These are phyloP conservation scores for Chrysoporthe austroafricana DNA, from an alignment of 2,329 filamentous ascomycete genomes.

Conservation along the genomic window DNA sequence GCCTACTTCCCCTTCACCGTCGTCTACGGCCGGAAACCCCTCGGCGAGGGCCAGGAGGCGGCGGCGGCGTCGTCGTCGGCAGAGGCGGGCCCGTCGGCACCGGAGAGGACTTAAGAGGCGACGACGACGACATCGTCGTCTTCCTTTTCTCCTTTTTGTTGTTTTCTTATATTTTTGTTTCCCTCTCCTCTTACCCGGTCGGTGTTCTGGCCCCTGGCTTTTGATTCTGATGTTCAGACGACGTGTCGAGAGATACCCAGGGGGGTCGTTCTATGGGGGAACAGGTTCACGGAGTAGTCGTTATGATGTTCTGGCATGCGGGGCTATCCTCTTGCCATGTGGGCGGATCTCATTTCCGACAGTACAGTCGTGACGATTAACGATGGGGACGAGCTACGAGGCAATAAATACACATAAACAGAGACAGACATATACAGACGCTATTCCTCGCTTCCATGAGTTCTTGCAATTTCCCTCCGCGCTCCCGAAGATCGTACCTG, in stretches of 20 bases:
- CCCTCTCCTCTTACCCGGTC: no score
- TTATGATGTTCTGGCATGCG: background rate
- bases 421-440: background rate
- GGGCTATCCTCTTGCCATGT: background rate
- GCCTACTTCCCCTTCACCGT: slow-evolving; percentile 38
- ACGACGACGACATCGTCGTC: background rate
- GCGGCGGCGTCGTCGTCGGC: background rate
- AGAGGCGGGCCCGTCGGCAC: background rate
- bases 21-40: slow-evolving; percentile 40
- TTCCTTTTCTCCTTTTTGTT: background rate
- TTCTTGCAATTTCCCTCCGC: background rate
- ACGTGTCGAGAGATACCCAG: slow-evolving; percentile 1
- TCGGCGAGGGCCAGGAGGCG: background rate
- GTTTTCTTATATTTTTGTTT: background rate
- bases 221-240: background rate
- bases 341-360: background rate
- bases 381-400: background rate
- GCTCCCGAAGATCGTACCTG: no score
- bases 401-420: background rate
- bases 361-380: background rate
- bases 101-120: background rate
- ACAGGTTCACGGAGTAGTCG: background rate
- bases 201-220: background rate
- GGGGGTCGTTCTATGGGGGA: background rate
- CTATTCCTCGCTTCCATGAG: background rate